These are phyloP conservation scores for Vachellia collinsii DNA, from an alignment of 306 rosid species.

Conservation along the genomic window DNA sequence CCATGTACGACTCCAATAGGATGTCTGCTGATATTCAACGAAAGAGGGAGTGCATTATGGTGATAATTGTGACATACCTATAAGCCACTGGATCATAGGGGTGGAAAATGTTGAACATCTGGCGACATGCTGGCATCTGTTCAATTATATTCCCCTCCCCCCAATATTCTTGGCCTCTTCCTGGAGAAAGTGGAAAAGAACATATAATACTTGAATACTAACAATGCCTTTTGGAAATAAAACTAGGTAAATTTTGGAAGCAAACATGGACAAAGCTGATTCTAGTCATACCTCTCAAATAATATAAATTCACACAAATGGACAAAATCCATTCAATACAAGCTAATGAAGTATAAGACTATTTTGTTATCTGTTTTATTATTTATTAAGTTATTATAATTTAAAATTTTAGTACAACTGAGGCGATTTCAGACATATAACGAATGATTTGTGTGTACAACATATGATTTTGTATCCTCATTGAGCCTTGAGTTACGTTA, in stretches of 20 bases:
- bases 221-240: constrained; percentile 21
- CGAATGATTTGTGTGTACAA: background rate
- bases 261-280: background rate
- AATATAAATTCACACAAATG: background rate
- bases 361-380: background rate
- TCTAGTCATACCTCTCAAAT: background rate
- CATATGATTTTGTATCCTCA: background rate
- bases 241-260: constrained; percentile 10
- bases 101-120: constrained; percentile 95
- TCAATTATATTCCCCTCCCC: constrained; percentile 78
- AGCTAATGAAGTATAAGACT: background rate
- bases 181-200: constrained; percentile 48
- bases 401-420: background rate
- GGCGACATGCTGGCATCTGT: constrained; percentile 95
- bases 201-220: constrained; percentile 8
- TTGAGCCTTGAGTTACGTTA: background rate
- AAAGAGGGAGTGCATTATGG: constrained; percentile 17
- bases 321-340: background rate
- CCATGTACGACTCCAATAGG: background rate
- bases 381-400: background rate
- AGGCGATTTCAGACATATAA: background rate
- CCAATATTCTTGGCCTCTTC: constrained; percentile 92
- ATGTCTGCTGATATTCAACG: constrained; percentile 1
- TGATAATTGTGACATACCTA: constrained; percentile 58
- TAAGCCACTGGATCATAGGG: constrained; percentile 99